Base-by-base conservation (phyloP, 169 alveolate genomes). In the Plasmodium cynomolgi region DNA sequence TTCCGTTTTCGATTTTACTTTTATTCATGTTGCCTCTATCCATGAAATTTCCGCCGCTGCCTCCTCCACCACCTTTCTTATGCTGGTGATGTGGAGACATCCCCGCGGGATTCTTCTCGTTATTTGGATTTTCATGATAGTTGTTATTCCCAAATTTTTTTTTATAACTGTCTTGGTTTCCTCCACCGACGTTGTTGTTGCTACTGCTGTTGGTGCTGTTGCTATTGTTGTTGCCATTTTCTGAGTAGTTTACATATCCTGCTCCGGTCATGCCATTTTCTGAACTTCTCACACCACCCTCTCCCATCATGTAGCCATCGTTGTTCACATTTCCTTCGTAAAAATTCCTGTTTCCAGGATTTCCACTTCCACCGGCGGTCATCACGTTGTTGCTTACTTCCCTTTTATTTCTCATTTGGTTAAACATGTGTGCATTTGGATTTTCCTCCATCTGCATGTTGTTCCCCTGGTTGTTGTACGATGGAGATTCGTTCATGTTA, bases 321-420 rank as follows among this genome's bases (percentile, higher is more conserved):
- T 15, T 72, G 20, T 72, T 75, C 20, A 41, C 54, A 84, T 84
- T 84, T 2, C 75, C 81, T 17, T 73, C 75, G 39, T 84, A 73
- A 29, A 23, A 39, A 2, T 41, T 71, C 15, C 77, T 84, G 47
- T 84, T 84, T 23, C 58, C 44, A 58, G 58, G 58, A 5, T 47
- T 47, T 47, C 15, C 81, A 31, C 9, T 31, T n/a, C 33, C 56
- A 9, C 83, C 71, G 56, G 29, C 74, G 6, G 75, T n/a, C 77
- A 56, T 56, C 34, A 83, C 47, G 31, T 83, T 83, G 74, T 26
- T 68, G 50, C 74, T 71, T 23, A n/a, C 68, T 50, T 83, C 93
- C 79, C 93, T 72, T 84, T 84, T 84, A 73, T 41, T 84, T 73
- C 93, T 84, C 56, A 84, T 15, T 44, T 84, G 93, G 77, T 39